Conservation (phyloP, 2,329 filamentous ascomycete genomes). For the Tolypocladium cylindrosporum region DNA sequence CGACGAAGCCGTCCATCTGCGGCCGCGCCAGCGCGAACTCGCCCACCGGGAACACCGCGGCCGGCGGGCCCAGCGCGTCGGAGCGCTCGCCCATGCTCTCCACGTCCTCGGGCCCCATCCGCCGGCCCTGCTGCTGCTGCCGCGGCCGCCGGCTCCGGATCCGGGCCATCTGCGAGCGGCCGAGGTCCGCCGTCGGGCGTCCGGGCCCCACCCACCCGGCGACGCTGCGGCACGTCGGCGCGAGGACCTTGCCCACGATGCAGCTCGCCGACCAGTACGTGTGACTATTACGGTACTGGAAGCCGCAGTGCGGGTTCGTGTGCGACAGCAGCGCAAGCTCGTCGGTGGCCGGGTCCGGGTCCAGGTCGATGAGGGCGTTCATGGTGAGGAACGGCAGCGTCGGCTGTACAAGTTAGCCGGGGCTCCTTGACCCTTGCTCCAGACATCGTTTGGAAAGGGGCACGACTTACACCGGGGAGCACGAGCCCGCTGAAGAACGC, state of each 20-base stretch:
- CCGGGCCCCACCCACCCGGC: constrained; percentile 69
- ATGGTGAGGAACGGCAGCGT: constrained; percentile 67
- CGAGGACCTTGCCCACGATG: constrained; percentile 67
- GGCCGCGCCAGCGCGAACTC: constrained; percentile 57
- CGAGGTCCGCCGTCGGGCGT: constrained; percentile 56
- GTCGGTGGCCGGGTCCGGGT: constrained; percentile 56
- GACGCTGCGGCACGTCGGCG: constrained; percentile 59
- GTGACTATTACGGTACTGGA: constrained; percentile 64
- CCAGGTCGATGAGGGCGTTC: constrained; percentile 68
- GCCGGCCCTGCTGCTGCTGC: constrained; percentile 22
- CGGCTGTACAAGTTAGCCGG: constrained; percentile 21
- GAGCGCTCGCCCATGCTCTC: constrained; percentile 57
- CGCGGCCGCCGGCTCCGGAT: constrained; percentile 51
- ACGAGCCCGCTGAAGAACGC: constrained; percentile 69
- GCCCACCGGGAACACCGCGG: constrained; percentile 51
- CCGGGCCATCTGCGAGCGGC: constrained; percentile 58
- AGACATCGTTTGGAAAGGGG: background rate
- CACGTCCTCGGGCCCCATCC: constrained; percentile 48
- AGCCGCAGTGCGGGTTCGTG: constrained; percentile 58
- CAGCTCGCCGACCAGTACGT: constrained; percentile 68
- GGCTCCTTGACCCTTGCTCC: background rate
- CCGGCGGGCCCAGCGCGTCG: constrained; percentile 56
- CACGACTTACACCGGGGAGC: constrained; percentile 46
- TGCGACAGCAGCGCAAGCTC: constrained; percentile 58
- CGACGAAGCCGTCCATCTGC: constrained; percentile 44